Base-by-base conservation (phyloP, 208 protist genomes). In the Angomonas ambiguus region DNA sequence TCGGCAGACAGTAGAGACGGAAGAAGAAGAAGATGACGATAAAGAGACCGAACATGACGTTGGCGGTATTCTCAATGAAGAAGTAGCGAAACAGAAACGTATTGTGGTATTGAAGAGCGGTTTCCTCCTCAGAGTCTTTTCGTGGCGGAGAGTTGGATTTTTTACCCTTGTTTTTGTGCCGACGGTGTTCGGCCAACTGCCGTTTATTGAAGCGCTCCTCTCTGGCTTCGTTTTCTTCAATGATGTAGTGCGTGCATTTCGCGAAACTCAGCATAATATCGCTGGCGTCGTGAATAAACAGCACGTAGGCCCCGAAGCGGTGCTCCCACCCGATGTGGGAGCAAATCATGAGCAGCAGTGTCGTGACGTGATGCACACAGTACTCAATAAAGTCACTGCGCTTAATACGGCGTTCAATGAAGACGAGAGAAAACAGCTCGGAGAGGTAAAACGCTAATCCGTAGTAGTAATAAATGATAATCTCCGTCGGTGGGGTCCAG, bases 341-440 rank as follows among this genome's bases (percentile, higher is more conserved):
- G 70, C 70, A 71, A 28, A 85, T 16, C 2, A 92, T 86, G 30
- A 92, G 74, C 18, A 65, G 34, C 6, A 87, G 42, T 11, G 86
- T 92, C 11, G 67, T 74, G 69, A 85, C 51, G 75, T 92, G 86
- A 65, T 92, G 86, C 10, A 79, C 3, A 4, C 79, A 24, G 57
- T 88, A 89, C 76, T 89, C 75, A n/a, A 87, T 60, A 45, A 84
- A 89, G 57, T 92, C 86, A 3, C 68, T 74, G 16, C 86, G 80
- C 70, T 75, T 85, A 38, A 86, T 74, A 20, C 80, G 60, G 22
- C 51, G 42, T 56, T 92, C 82, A 3, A 86, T 25, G 45, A 81
- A 75, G 27, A 80, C n/a, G 41, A 88, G 71, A 11, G 80, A 80
- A 38, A 81, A n/a, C 25, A 81, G 27, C 74, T 89, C 82, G 10